Conservation (phyloP, 2,329 filamentous ascomycete species). For the Penicillium brasilianum region DNA sequence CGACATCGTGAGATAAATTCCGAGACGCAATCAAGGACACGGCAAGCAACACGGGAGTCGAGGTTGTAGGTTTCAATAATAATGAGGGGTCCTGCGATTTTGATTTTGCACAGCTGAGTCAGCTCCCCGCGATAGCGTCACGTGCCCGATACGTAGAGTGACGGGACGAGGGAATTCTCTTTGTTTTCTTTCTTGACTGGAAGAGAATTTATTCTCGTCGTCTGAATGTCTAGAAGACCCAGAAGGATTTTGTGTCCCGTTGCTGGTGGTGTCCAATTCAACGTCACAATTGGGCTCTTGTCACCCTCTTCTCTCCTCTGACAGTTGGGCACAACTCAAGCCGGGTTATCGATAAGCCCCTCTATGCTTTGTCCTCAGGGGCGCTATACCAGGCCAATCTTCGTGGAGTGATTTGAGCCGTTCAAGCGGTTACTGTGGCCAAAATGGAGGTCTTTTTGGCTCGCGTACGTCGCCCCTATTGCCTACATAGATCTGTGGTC, state of each 20-base stretch:
- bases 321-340: slow-evolving; percentile 21
- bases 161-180: not conserved
- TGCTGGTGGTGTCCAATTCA: not conserved
- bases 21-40: slow-evolving; percentile 30
- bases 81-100: slow-evolving; percentile 36
- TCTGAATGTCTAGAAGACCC: not conserved
- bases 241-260: not conserved
- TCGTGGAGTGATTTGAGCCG: not conserved
- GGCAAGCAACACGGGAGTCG: slow-evolving; percentile 31
- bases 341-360: slow-evolving; percentile 28
- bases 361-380: slow-evolving; percentile 21
- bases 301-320: slow-evolving; percentile 3
- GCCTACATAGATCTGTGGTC: not conserved
- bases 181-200: not conserved
- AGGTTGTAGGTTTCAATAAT: slow-evolving; percentile 20
- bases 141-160: slow-evolving; percentile 17
- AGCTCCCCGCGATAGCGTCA: slow-evolving; percentile 31
- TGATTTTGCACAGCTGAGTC: slow-evolving; percentile 33
- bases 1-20: slow-evolving; percentile 67
- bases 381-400: slow-evolving; percentile 3
- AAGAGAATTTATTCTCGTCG: not conserved
- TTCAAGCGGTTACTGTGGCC: slow-evolving; percentile 15
- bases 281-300: slow-evolving; percentile 5
- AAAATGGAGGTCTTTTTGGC: slow-evolving; percentile 74
- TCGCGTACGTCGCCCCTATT: slow-evolving; percentile 53